Conservation (phyloP, 2,329 filamentous ascomycete genomes). For the Alternaria brassicae region DNA sequence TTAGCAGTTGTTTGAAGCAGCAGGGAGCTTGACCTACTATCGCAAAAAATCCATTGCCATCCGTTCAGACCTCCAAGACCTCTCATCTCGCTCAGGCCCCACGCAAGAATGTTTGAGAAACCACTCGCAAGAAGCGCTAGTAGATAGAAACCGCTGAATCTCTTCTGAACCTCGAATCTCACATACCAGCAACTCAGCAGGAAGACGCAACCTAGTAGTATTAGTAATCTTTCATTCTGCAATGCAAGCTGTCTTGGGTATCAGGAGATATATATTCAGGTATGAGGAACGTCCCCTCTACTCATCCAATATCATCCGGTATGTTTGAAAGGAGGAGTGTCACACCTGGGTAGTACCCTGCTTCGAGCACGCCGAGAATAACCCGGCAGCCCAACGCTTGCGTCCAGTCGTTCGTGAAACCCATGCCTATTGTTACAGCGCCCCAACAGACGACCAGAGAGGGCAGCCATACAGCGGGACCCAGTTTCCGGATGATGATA, state of each 20-base stretch:
- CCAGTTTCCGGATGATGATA: slow-evolving; percentile 31
- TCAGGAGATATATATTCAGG: too few species aligned
- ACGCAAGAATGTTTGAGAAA: slow-evolving; percentile 43
- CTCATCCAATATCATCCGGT: too few species aligned
- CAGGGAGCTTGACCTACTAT: slow-evolving; percentile 2
- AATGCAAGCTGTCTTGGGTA: too few species aligned
- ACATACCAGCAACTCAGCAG: slow-evolving; percentile 30
- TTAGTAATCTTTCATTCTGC: too few species aligned
- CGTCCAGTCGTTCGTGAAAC: slow-evolving; percentile 27
- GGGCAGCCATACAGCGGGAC: slow-evolving; percentile 36
- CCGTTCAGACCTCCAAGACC: slow-evolving; percentile 38
- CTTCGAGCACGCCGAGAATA: slow-evolving; percentile 28
- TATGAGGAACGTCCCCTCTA: too few species aligned
- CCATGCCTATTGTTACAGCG: slow-evolving; percentile 26
- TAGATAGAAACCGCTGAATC: slow-evolving; percentile 31
- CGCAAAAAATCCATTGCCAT: slow-evolving; percentile 39
- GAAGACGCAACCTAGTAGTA: slow-evolving; percentile 26
- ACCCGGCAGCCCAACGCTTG: slow-evolving; percentile 19
- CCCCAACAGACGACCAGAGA: slow-evolving; percentile 35
- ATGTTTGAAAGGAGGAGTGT: too few species aligned
- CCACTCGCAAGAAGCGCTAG: slow-evolving; percentile 36
- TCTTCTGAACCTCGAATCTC: slow-evolving; percentile 28
- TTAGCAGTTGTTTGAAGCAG: not conserved
- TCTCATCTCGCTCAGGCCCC: slow-evolving; percentile 38
- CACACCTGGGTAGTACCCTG: slow-evolving; percentile 30